Percentiles rank a stretch among this genome's conserved stretches.
phyloP scores from a whole-genome alignment of 2,329 filamentous ascomycete species.

The Triangularia setosa region DNA sequence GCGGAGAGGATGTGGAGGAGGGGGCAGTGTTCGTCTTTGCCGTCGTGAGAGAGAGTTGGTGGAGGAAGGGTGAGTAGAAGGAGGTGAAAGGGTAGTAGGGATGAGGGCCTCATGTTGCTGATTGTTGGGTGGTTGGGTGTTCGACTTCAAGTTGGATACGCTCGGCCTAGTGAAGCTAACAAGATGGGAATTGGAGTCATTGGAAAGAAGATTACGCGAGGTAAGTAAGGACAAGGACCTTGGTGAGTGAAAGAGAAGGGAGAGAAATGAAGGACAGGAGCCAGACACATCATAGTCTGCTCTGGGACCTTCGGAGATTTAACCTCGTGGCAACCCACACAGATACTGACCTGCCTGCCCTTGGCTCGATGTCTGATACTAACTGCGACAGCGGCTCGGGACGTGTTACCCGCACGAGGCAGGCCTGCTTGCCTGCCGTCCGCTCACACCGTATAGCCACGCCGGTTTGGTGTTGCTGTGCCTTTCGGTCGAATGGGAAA shows the following conservation, averaged over 20 bases:
- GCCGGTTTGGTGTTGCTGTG: neutral
- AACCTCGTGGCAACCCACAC: neutral
- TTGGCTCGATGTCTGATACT: neutral
- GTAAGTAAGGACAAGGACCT: neutral
- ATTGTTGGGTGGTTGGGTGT: neutral
- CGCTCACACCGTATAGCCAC: neutral
- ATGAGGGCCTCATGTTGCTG: neutral
- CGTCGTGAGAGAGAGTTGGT: neutral
- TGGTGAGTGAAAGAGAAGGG: neutral
- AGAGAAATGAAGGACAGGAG: neutral
- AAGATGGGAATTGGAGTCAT: neutral
- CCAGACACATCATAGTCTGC: neutral
- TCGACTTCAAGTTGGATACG: neutral
- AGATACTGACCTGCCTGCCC: neutral
- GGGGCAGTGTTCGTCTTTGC: constrained; percentile 36
- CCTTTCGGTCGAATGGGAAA: neutral
- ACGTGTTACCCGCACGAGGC: neutral
- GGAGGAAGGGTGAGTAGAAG: neutral
- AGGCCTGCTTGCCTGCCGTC: neutral
- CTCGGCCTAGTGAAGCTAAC: neutral
- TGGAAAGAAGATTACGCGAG: neutral
- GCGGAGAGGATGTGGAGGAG: constrained; percentile 46
- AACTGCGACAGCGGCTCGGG: neutral
- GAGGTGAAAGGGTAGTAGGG: neutral
- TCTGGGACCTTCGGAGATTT: neutral